Evolutionary conservation across 352 stramenopile species (phyloP), one percentile per base, ranked within the genome.

Genomic region (Globisporangium canariense): DNA sequence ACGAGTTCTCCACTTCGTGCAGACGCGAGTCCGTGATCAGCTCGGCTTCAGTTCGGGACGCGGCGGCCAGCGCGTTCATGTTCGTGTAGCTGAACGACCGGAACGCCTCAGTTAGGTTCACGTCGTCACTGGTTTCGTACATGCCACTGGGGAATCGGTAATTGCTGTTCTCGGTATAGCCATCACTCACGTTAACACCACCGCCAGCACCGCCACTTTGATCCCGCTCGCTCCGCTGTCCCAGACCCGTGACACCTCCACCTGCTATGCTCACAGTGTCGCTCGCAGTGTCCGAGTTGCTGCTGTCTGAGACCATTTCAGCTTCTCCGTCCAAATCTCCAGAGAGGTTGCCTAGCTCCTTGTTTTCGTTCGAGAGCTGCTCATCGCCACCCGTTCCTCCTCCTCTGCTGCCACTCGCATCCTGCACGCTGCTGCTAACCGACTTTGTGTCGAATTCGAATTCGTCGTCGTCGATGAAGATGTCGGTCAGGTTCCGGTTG

Each of bases 21-120:
- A 88, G 64, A 16, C 74, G 68, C 6, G 70, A 69, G 55, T 86
- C 74, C 0, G 75, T 74, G 20, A 89, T 79, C 63, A 89, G 53
- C 38, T 89, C 77, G 13, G 87, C 87, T 75, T 95, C 85, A 1
- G 78, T 79, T 67, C 81, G 77, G 1, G 85, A 92, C 28, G 87
- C 85, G 6, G 87, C 83, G 10, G 79, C 83, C 18, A 95, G 71
- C 18, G 87, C 87, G 22, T 87, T 93, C 82, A 93, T 94, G 71
- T 95, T 95, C 36, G 83, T 95, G 62, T 88, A 93, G 70, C 83
- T 93, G 60, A 95, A 94, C 25, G 75, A 89, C 30, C 75, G 81
- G 64, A 95, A 95, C 2, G 73, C 75, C 65, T 91, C 79, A 3
- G 69, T 71, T 16, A 83, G 62, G 45, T 62, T 76, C 6, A 67